Conservation (phyloP, 2,329 filamentous ascomycete species). For the Pseudocercospora fijiensis region DNA sequence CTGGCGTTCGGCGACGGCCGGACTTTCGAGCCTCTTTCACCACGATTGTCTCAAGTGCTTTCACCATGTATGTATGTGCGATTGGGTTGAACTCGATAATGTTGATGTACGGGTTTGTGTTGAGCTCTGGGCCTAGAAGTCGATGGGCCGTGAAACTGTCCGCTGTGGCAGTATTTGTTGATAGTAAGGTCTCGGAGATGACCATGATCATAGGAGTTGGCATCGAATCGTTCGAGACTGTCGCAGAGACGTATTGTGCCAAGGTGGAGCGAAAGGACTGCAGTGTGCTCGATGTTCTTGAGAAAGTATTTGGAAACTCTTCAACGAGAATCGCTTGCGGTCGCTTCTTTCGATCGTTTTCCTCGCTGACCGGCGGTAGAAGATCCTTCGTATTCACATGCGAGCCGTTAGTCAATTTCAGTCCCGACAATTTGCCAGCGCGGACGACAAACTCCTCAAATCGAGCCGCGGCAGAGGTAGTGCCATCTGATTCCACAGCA, state of each 20-base stretch:
- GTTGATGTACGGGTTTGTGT: constrained; percentile 73
- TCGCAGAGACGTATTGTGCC: constrained; percentile 68
- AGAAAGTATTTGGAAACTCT: constrained; percentile 53
- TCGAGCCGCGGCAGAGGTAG: constrained; percentile 69
- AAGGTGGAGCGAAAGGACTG: constrained; percentile 68
- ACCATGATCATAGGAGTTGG: constrained; percentile 74
- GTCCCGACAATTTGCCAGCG: constrained; percentile 73
- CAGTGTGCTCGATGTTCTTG: constrained; percentile 45
- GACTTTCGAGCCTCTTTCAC: constrained; percentile 82
- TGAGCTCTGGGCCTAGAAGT: constrained; percentile 80
- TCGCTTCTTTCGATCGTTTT: constrained; percentile 1
- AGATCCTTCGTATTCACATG: constrained; percentile 7
- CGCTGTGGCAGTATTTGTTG: constrained; percentile 77
- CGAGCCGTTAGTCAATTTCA: constrained; percentile 51
- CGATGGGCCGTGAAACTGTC: constrained; percentile 93
- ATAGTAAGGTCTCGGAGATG: constrained; percentile 85
- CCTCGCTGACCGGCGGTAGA: constrained; percentile 9
- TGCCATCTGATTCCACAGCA: constrained; percentile 50
- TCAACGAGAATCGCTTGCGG: constrained; percentile 48
- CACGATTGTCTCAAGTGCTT: constrained; percentile 78
- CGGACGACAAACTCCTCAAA: constrained; percentile 91
- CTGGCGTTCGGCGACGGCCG: constrained; percentile 71
- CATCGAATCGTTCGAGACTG: constrained; percentile 13
- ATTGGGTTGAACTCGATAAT: constrained; percentile 92
- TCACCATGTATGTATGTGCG: constrained; percentile 79